Percentiles rank a stretch among this genome's conserved stretches.
Evolutionary conservation across 495 filamentous ascomycete genomes (phyloP).

Genomic region (Talaromyces proteolyticus): DNA sequence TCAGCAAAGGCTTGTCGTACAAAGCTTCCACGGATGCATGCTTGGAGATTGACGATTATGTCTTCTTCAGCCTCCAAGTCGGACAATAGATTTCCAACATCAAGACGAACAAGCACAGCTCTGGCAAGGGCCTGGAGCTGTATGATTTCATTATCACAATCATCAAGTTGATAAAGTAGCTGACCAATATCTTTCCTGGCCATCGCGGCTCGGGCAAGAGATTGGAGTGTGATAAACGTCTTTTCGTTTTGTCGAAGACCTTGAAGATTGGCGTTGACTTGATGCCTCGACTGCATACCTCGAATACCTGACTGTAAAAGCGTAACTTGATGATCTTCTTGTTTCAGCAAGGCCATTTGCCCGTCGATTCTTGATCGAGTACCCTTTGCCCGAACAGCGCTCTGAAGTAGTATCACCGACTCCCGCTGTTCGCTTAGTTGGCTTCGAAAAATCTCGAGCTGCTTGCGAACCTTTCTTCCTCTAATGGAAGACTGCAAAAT

Average conservation of each 20-base stretch:
- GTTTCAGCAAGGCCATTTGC: slow-evolving; percentile 23
- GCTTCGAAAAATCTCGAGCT: slow-evolving; percentile 17
- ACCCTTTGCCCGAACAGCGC: slow-evolving; percentile 22
- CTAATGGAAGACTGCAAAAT: slow-evolving; percentile 37
- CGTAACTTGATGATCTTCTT: slow-evolving; percentile 27
- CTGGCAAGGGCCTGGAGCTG: slow-evolving; percentile 68
- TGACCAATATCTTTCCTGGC: slow-evolving; percentile 64
- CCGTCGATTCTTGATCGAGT: slow-evolving; percentile 28
- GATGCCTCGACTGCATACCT: slow-evolving; percentile 37
- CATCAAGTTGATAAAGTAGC: slow-evolving; percentile 69
- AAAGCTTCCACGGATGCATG: slow-evolving; percentile 64
- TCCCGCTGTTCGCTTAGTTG: slow-evolving; percentile 23
- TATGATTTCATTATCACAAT: slow-evolving; percentile 67
- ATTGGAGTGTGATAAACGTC: slow-evolving; percentile 62
- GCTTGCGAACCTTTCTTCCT: slow-evolving; percentile 25
- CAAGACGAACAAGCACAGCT: slow-evolving; percentile 69
- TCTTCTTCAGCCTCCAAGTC: slow-evolving; percentile 81
- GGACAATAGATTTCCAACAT: slow-evolving; percentile 61
- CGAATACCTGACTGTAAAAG: slow-evolving; percentile 42
- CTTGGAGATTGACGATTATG: slow-evolving; percentile 65
- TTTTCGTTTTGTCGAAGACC: slow-evolving; percentile 52
- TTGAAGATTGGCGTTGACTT: slow-evolving; percentile 40
- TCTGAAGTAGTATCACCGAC: slow-evolving; percentile 25
- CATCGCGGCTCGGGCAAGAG: slow-evolving; percentile 67
- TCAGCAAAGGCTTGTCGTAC: slow-evolving; percentile 72